phyloP scores from a whole-genome alignment of 225 moss, liverwort and hornwort species.

The Rhytidiadelphus loreus region DNA sequence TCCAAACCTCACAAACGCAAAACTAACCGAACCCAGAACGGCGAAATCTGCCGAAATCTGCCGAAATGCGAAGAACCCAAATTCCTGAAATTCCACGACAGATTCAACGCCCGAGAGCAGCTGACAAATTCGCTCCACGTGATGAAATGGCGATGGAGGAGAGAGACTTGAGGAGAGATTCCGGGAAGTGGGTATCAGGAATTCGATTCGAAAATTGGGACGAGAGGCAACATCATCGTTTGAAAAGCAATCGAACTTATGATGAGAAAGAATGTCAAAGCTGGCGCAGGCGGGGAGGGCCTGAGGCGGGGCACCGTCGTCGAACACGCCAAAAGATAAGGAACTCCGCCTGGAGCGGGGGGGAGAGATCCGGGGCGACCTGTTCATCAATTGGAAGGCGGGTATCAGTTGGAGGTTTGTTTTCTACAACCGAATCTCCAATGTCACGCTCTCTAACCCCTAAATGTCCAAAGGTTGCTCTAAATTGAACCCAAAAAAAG shows the following conservation, averaged over 20 bases:
- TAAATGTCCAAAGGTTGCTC: too few relatives aligned
- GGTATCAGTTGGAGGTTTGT: not conserved
- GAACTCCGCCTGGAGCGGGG: not conserved
- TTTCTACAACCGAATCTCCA: not conserved
- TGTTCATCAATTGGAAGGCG: not conserved
- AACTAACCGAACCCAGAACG: not conserved
- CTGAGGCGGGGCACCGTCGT: not conserved
- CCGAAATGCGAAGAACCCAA: not conserved
- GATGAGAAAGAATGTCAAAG: not conserved
- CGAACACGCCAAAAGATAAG: slow-evolving; percentile 15
- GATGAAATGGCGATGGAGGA: not conserved
- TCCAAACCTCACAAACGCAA: not conserved
- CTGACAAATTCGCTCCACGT: not conserved
- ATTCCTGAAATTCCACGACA: not conserved
- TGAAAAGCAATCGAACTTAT: not conserved
- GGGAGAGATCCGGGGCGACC: not conserved
- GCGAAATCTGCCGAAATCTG: not conserved
- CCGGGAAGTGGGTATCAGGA: not conserved
- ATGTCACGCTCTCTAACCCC: not conserved
- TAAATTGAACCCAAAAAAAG: too few relatives aligned
- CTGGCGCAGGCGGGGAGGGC: not conserved
- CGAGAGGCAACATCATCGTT: not conserved
- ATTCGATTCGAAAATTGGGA: not conserved
- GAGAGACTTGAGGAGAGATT: not conserved
- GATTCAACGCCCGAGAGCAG: not conserved